phyloP scores from a whole-genome alignment of 2,329 filamentous ascomycete species.

The Beauveria rudraprayagi region DNA sequence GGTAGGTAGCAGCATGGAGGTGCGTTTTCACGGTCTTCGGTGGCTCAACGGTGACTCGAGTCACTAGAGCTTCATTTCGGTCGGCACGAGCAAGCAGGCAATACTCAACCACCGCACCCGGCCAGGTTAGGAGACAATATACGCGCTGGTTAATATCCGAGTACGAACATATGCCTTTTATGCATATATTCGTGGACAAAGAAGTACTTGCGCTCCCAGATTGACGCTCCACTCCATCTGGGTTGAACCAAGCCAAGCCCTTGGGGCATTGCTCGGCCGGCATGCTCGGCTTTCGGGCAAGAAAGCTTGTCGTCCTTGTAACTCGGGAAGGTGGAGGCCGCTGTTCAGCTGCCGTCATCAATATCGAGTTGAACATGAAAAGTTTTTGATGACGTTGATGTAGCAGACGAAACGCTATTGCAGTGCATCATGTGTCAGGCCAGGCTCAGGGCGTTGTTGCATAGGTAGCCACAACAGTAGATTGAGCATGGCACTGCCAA shows the following conservation, averaged over 20 bases:
- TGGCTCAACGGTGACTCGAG: too few relatives aligned
- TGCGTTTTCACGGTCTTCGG: too few relatives aligned
- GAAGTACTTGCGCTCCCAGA: not conserved
- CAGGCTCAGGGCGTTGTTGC: too few relatives aligned
- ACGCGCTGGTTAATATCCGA: not conserved
- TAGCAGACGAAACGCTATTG: too few relatives aligned
- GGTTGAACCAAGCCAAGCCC: not conserved
- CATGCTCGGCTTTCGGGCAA: not conserved
- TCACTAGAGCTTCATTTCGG: too few relatives aligned
- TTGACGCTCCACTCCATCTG: not conserved
- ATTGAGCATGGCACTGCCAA: not conserved
- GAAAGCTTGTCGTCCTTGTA: not conserved
- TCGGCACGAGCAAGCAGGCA: too few relatives aligned
- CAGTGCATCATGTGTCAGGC: too few relatives aligned
- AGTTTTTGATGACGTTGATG: too few relatives aligned
- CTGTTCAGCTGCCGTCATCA: not conserved
- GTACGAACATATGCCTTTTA: not conserved
- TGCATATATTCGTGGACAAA: not conserved
- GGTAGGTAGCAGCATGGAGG: too few relatives aligned
- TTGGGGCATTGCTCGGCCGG: not conserved
- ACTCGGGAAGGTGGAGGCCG: not conserved
- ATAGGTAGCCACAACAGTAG: too few relatives aligned
- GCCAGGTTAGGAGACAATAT: too few relatives aligned
- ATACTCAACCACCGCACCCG: too few relatives aligned
- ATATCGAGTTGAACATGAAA: not conserved